phyloP scores from a whole-genome alignment of 768 basidiomycete species.

The Melanogaster broomeanus region DNA sequence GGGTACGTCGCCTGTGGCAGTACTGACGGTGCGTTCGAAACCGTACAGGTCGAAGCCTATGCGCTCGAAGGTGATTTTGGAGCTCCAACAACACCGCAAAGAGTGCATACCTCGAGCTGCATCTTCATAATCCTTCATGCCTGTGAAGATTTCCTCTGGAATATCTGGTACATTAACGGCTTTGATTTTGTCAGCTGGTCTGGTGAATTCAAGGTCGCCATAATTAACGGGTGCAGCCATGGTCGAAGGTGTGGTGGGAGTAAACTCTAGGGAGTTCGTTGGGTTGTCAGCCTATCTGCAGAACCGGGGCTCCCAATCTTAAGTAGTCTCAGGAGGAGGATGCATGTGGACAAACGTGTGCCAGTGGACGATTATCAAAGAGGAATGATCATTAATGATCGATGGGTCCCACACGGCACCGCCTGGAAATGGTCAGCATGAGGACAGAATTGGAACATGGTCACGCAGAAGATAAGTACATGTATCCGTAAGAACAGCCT shows the following conservation, averaged over 20 bases:
- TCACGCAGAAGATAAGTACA: slow-evolving; percentile 11
- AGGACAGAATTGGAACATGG: not conserved
- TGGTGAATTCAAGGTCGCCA: slow-evolving; percentile 34
- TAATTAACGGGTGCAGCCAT: slow-evolving; percentile 31
- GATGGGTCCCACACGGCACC: not conserved
- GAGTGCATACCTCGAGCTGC: slow-evolving; percentile 32
- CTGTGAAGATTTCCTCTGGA: slow-evolving; percentile 34
- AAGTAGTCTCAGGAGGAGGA: not conserved
- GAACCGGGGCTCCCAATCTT: not conserved
- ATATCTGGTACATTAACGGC: slow-evolving; percentile 36
- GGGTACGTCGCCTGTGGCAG: slow-evolving; percentile 6
- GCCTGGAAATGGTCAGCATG: not conserved
- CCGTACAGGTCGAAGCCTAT: slow-evolving; percentile 30
- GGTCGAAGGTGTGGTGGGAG: not conserved
- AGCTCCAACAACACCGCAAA: not conserved
- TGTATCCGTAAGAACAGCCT: slow-evolving; percentile 1
- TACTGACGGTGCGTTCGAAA: slow-evolving; percentile 26
- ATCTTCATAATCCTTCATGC: slow-evolving; percentile 41
- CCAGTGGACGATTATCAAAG: not conserved
- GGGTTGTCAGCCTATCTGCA: not conserved
- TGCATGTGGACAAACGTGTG: too few species aligned
- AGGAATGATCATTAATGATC: not conserved
- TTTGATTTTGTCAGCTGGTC: slow-evolving; percentile 41
- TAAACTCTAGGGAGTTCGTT: not conserved
- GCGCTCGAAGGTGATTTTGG: not conserved